Conservation (phyloP, 352 stramenopile genomes). For the Phytophthora citricola region DNA sequence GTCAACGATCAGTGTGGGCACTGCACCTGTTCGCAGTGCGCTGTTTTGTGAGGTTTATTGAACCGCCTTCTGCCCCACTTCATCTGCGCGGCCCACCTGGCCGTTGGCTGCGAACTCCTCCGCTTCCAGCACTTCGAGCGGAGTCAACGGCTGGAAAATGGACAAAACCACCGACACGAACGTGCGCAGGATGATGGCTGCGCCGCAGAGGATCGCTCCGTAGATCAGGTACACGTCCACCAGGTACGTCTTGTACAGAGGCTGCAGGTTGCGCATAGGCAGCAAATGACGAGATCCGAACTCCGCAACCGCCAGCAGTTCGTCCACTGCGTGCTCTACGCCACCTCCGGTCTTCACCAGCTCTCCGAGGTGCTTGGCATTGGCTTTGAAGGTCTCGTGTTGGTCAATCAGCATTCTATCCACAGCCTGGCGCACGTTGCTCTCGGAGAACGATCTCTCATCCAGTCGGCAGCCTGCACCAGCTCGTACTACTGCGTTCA, state of each 20-base stretch:
- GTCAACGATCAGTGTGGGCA: conserved; percentile 12
- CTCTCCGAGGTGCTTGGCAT: conserved; percentile 58
- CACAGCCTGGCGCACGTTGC: conserved; percentile 39
- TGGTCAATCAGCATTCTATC: conserved; percentile 45
- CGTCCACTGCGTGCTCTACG: conserved; percentile 54
- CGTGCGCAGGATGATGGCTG: conserved; percentile 83
- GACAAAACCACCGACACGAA: conserved; percentile 73
- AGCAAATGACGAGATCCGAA: conserved; percentile 62
- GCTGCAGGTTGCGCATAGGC: conserved; percentile 64
- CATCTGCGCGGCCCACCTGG: conserved; percentile 11
- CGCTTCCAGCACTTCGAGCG: conserved; percentile 29
- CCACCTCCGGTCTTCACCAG: conserved; percentile 71
- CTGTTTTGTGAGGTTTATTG: conserved; percentile 24
- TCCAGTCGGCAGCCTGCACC: conserved; percentile 59
- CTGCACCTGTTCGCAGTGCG: conserved; percentile 15
- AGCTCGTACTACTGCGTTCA: conserved; percentile 64
- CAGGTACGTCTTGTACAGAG: conserved; percentile 85
- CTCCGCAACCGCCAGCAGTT: conserved; percentile 60
- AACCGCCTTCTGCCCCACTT: conserved; percentile 26
- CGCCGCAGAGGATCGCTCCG: conserved; percentile 79
- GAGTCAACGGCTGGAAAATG: conserved; percentile 59
- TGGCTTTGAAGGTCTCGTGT: conserved; percentile 41
- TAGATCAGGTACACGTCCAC: conserved; percentile 91
- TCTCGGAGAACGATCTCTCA: conserved; percentile 41
- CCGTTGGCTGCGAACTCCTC: conserved; percentile 27